Evolutionary conservation across 352 stramenopile species (phyloP), one percentile per base, ranked within the genome.

Genomic region (Peronospora farinosa): DNA sequence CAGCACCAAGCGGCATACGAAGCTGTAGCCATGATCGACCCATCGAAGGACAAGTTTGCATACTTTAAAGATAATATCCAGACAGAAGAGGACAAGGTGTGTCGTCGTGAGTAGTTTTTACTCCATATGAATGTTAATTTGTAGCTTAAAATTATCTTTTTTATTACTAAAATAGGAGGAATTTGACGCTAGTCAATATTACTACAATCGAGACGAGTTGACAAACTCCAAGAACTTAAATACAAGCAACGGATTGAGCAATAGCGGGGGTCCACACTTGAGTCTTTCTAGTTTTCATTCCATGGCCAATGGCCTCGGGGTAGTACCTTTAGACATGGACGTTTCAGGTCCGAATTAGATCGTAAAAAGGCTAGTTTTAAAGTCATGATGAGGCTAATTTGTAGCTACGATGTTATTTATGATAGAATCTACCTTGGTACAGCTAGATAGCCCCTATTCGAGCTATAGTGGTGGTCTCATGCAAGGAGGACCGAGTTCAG

Each of bases 61-160:
- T 92, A 92, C 65, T 92, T 92, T 59, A 92, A 92, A 66, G 78
- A 92, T 61, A 92, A 92, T 57, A 89, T 92, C 61, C 81, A 92
- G 68, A 92, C 78, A 3, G 78, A 78, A 17, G 81, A 92, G 63
- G 81, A 92, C 56, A 88, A 92, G 74, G 81, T 88, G 40, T 32
- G 52, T 19, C 5, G 10, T 7, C 15, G 27, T 30, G 7, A 28
- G 7, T 12, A 35, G 1, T 7, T 41, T 30, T 15, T 0, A 8
- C n/a, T 42, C 19, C 5, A 5, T 25, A 7, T 42, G 41, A 12
- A 47, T 5, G 40, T 23, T 45, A 46, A 45, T 15, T 50, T 9
- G 4, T 35, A 31, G 41, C 23, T 38, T 17, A 7, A 7, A 17
- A 16, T 33, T 7, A 3, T 44, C 16, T 10, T 30, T 10, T 30